phyloP scores from a whole-genome alignment of 2,329 filamentous ascomycete species.

The Colletotrichum camelliae region DNA sequence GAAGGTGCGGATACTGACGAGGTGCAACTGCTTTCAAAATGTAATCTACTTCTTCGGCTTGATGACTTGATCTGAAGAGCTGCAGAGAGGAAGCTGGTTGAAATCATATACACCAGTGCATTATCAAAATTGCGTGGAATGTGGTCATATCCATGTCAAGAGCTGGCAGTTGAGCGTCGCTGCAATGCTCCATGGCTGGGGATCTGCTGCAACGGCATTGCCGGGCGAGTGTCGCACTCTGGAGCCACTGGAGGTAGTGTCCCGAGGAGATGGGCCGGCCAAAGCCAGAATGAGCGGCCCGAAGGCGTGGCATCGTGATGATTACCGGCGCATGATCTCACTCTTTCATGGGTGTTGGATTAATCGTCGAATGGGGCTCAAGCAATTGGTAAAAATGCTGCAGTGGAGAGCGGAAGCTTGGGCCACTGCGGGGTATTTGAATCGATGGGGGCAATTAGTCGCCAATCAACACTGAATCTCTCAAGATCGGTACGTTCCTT shows the following conservation, averaged over 20 bases:
- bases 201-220: neutral
- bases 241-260: neutral
- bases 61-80: neutral
- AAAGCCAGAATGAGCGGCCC: neutral
- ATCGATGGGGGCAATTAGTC: neutral
- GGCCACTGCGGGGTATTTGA: conserved; percentile 6
- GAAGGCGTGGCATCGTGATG: neutral
- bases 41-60: neutral
- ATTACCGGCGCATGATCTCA: conserved; percentile 20
- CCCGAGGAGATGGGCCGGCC: neutral
- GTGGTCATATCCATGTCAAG: neutral
- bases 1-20: neutral
- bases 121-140: neutral
- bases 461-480: neutral
- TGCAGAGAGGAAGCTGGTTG: too few species aligned
- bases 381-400: neutral
- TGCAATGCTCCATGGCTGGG: neutral
- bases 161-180: neutral
- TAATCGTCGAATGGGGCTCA: conserved; percentile 1
- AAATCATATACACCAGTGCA: too few species aligned
- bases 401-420: neutral
- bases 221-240: neutral
- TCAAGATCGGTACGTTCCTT: neutral
- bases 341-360: neutral
- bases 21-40: neutral